Percentiles rank a stretch among this genome's conserved stretches.
These are phyloP conservation scores for Geotrichum australiense DNA, from an alignment of 1,139 yeast genomes.

Conservation along the genomic window DNA sequence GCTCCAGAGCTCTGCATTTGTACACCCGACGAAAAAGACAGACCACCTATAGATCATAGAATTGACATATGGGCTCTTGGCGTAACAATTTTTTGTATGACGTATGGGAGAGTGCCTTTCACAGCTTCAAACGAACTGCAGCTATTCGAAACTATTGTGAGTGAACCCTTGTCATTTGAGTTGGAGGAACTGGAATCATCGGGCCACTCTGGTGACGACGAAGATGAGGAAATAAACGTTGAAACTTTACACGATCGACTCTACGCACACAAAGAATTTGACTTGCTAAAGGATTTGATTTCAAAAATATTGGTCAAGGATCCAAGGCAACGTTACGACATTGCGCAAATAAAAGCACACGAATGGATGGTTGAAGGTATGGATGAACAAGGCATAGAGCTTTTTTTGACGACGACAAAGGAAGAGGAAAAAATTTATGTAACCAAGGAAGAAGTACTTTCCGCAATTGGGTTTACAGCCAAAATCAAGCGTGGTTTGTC, in stretches of 20 bases:
- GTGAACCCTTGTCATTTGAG: conserved; percentile 46
- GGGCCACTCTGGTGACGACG: neutral
- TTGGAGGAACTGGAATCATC: conserved; percentile 36
- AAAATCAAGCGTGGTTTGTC: conserved; percentile 50
- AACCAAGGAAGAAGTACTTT: conserved; percentile 61
- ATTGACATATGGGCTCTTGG: conserved; percentile 98
- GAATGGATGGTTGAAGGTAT: conserved; percentile 67
- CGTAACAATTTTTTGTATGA: conserved; percentile 78
- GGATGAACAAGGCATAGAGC: conserved; percentile 38
- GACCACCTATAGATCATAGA: conserved; percentile 56
- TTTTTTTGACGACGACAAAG: conserved; percentile 31
- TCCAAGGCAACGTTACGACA: conserved; percentile 60
- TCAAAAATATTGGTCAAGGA: conserved; percentile 60
- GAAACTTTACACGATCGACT: conserved; percentile 2
- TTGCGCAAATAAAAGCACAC: conserved; percentile 69
- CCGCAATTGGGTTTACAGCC: conserved; percentile 71
- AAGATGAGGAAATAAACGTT: no score
- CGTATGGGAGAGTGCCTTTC: conserved; percentile 87
- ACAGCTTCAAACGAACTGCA: conserved; percentile 84
- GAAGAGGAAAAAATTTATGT: conserved; percentile 45
- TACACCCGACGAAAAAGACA: conserved; percentile 22
- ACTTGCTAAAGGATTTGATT: conserved; percentile 58
- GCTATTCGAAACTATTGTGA: conserved; percentile 74
- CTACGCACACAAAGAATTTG: conserved; percentile 20
- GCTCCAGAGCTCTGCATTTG: conserved; percentile 66